Evolutionary conservation across 202 grass and related monocot genomes (phyloP), one percentile per base, ranked within the genome.

Genomic region (Sporobolus alterniflorus): DNA sequence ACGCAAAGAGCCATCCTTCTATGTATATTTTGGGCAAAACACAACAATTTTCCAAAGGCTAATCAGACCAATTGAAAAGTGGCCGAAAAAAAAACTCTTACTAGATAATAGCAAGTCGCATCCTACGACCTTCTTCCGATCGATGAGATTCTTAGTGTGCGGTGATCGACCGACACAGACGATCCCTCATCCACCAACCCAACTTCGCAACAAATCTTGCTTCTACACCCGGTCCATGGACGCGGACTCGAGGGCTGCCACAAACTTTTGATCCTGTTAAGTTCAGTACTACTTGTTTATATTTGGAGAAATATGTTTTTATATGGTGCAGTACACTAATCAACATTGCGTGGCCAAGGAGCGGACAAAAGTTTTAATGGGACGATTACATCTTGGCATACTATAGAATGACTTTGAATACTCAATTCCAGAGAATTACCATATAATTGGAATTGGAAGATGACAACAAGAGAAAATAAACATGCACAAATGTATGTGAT

Each of bases 171-270:
- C 89, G 90, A 41, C 20, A 15, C 7, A 39, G 61, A 3, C 51
- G 50, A 28, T 63, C 24, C 76, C 77, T 87, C 83, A 71, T 89
- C 94, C 88, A 92, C 83, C 78, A 80, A 96, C 93, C 92, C 62
- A 89, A 87, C 81, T 66, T 32, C 71, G 46, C 56, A 68, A 72
- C 34, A 72, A 43, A 32, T 22, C 2, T 2, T 68, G 25, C 6
- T 25, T 22, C 22, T 81, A 67, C 54, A 13, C 82, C 72, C 51
- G 67, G 67, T 85, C 52, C 74, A 89, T 79, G 61, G 33, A 48
- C 43, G 2, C 29, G 36, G 20, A 9, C 12, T 16, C 18, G 9
- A 42, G 20, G 5, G 24, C 50, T 17, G 25, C 39, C 60, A 48
- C 1, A 29, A 4, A 3, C 14, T 17, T 10, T 7, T 21, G 30